phyloP scores from a whole-genome alignment of 2,329 filamentous ascomycete genomes.

The Coleophoma cylindrospora region DNA sequence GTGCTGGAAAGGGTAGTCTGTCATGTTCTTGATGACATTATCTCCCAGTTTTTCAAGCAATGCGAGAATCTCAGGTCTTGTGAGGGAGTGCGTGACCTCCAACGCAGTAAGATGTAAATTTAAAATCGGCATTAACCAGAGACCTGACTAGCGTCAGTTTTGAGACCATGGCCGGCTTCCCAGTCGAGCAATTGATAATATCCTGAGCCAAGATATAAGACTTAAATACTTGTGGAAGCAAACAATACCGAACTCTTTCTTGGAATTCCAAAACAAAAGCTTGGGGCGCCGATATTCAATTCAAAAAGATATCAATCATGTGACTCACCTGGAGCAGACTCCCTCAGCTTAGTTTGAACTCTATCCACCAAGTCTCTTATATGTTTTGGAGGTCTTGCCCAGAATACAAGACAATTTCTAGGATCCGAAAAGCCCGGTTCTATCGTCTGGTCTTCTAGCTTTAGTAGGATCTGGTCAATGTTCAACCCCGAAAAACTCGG shows the following conservation, averaged over 20 bases:
- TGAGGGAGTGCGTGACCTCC: slow-evolving; percentile 78
- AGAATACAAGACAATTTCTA: slow-evolving; percentile 80
- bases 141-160: slow-evolving; percentile 38
- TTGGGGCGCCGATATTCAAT: no score
- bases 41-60: slow-evolving; percentile 55
- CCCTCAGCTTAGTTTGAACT: slow-evolving; percentile 62
- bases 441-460: slow-evolving; percentile 57
- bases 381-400: slow-evolving; percentile 75
- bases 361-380: slow-evolving; percentile 62
- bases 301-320: background rate
- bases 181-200: no score
- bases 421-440: slow-evolving; percentile 69
- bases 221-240: no score
- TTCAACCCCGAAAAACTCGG: slow-evolving; percentile 64
- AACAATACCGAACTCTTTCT: no score
- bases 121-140: slow-evolving; percentile 82
- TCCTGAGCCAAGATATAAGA: no score
- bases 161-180: no score
- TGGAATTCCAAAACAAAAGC: no score
- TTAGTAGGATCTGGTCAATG: slow-evolving; percentile 70
- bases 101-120: slow-evolving; percentile 81
- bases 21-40: slow-evolving; percentile 49
- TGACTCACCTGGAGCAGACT: slow-evolving; percentile 63
- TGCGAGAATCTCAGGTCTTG: slow-evolving; percentile 58
- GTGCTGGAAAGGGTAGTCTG: slow-evolving; percentile 61